Conservation (phyloP, 345 rosid genomes). For the Tarenaya hassleriana region DNA sequence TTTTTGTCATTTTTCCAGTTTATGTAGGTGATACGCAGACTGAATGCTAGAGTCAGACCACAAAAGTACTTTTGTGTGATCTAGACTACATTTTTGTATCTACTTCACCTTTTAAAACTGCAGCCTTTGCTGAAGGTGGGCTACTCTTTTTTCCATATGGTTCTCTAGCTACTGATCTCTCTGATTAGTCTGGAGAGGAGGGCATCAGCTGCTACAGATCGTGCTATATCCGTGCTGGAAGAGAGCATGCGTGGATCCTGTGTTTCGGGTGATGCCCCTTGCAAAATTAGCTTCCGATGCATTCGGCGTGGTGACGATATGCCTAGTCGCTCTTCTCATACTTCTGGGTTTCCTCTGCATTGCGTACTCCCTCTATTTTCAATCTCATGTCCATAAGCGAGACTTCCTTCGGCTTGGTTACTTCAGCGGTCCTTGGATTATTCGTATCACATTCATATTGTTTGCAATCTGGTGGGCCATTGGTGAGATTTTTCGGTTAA, state of each 20-base stretch:
- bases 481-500: constrained; percentile 76
- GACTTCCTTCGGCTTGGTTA: constrained; percentile 56
- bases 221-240: constrained; percentile 94
- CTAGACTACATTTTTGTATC: constrained; percentile 21
- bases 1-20: constrained; percentile 14
- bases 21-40: constrained; percentile 32
- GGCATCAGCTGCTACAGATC: constrained; percentile 36
- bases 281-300: constrained; percentile 88
- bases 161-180: constrained; percentile 19
- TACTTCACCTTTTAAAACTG: constrained; percentile 1
- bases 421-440: constrained; percentile 88
- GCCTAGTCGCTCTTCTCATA: constrained; percentile 66
- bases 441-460: constrained; percentile 59
- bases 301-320: constrained; percentile 92
- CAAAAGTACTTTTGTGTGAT: constrained; percentile 29
- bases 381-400: constrained; percentile 55
- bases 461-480: constrained; percentile 82
- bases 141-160: constrained; percentile 19
- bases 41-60: constrained; percentile 27
- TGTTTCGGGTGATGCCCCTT: constrained; percentile 99
- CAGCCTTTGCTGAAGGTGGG: constrained; percentile 13
- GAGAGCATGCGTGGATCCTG: constrained; percentile 99
- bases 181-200: constrained; percentile 31
- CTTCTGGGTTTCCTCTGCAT: constrained; percentile 78
- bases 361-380: constrained; percentile 71